Evolutionary conservation across 176 grass and related monocot species (phyloP).

Genomic region (Aegilops tauschii): DNA sequence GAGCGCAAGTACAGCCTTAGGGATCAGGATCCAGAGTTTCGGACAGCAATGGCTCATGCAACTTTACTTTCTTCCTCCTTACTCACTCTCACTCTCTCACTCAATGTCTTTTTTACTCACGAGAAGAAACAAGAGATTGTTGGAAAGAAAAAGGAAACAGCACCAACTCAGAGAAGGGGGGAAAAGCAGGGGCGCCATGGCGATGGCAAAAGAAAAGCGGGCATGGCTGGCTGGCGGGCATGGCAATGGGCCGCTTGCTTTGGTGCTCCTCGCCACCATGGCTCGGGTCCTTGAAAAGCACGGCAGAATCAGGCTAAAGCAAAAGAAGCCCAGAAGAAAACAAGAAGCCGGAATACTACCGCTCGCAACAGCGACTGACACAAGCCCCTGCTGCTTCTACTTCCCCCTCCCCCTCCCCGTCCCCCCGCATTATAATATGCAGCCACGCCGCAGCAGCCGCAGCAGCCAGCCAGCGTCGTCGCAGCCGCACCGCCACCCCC

Average conservation of each 20-base stretch:
- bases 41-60: conserved; percentile 36
- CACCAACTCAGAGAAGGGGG: conserved; percentile 17
- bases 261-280: conserved; percentile 32
- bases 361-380: conserved; percentile 55
- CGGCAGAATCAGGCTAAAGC: conserved; percentile 58
- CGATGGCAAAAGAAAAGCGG: conserved; percentile 9
- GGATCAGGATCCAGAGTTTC: conserved; percentile 42
- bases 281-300: conserved; percentile 58
- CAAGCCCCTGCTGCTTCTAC: conserved; percentile 33
- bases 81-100: neutral
- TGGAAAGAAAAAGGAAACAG: conserved; percentile 52
- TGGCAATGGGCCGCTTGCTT: conserved; percentile 29
- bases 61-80: conserved; percentile 23
- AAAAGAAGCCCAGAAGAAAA: conserved; percentile 62
- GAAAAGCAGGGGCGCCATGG: conserved; percentile 26
- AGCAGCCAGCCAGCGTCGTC: conserved; percentile 18
- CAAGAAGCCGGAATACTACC: conserved; percentile 54
- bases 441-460: conserved; percentile 7
- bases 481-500: conserved; percentile 29
- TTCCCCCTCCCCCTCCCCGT: neutral
- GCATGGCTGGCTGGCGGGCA: conserved; percentile 20
- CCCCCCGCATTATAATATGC: conserved; percentile 59
- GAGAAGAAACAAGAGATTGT: conserved; percentile 36
- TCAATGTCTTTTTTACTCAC: conserved; percentile 31
- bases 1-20: conserved; percentile 44